Conservation (phyloP, 768 basidiomycete species). For the Lentinula lateritia region DNA sequence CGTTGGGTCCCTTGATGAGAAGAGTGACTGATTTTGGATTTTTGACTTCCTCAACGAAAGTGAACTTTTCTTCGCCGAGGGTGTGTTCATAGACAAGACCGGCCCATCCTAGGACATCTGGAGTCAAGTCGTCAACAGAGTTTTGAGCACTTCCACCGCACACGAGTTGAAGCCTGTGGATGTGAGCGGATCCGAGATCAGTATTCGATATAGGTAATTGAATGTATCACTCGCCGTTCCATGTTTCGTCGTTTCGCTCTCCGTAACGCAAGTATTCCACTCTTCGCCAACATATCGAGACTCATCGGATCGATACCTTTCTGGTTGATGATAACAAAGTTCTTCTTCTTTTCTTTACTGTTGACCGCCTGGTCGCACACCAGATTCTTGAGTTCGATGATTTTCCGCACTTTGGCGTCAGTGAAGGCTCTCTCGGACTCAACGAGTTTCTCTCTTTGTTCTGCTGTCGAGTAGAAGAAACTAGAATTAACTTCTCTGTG, state of each 20-base stretch:
- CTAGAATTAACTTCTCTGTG: constrained; percentile 96
- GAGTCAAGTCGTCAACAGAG: constrained; percentile 93
- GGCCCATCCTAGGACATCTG: constrained; percentile 92
- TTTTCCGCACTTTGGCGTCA: constrained; percentile 91
- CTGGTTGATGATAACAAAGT: constrained; percentile 95
- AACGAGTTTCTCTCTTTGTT: constrained; percentile 97
- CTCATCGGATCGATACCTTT: constrained; percentile 98
- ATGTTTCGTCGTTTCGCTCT: constrained; percentile 98
- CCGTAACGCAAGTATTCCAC: constrained; percentile 90
- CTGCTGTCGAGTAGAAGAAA: constrained; percentile 98
- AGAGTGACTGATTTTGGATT: constrained; percentile 93
- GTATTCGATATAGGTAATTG: background rate
- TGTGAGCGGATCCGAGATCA: background rate
- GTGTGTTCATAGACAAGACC: constrained; percentile 99
- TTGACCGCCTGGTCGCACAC: constrained; percentile 94
- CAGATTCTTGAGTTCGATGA: constrained; percentile 91
- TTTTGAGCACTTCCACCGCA: constrained; percentile 96
- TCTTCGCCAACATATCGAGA: constrained; percentile 93
- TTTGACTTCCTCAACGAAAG: constrained; percentile 95
- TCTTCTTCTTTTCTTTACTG: constrained; percentile 73
- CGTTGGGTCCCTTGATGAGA: constrained; percentile 96
- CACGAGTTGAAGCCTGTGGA: constrained; percentile 76
- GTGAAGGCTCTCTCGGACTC: constrained; percentile 94
- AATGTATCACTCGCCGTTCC: constrained; percentile 67
- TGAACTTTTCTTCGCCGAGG: constrained; percentile 97